These are phyloP conservation scores for Kwoniella pini DNA, from an alignment of 768 basidiomycete species.

Conservation along the genomic window DNA sequence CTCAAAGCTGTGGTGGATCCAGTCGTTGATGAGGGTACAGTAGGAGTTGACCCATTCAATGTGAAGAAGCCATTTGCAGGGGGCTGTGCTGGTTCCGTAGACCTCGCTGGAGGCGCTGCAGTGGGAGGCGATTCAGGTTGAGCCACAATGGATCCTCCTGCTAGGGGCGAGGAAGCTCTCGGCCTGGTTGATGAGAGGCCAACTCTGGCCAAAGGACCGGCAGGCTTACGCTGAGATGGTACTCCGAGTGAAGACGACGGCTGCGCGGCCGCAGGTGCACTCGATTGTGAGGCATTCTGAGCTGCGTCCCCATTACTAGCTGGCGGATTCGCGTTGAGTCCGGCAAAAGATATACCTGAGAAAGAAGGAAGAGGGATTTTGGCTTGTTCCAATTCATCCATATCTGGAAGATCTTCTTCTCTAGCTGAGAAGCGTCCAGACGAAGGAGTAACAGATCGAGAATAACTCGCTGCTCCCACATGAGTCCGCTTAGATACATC, in stretches of 20 bases:
- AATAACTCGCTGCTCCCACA: conserved; percentile 31
- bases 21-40: neutral
- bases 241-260: conserved; percentile 11
- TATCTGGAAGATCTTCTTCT: conserved; percentile 48
- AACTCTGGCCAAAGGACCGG: conserved; percentile 29
- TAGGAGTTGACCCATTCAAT: conserved; percentile 9
- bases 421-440: conserved; percentile 45
- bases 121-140: conserved; percentile 41
- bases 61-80: conserved; percentile 23
- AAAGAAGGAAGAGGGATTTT: conserved; percentile 44
- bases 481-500: conserved; percentile 37
- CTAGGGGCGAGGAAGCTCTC: conserved; percentile 48
- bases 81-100: conserved; percentile 5
- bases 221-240: conserved; percentile 4
- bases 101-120: conserved; percentile 2
- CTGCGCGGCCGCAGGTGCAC: no score
- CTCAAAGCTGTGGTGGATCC: conserved; percentile 21
- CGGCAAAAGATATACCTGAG: conserved; percentile 37
- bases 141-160: conserved; percentile 41
- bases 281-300: neutral
- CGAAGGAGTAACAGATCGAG: conserved; percentile 34
- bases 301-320: neutral
- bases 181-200: conserved; percentile 33
- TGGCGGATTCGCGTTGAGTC: conserved; percentile 11
- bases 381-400: conserved; percentile 44